Percentiles rank a stretch among this genome's conserved stretches.
Conservation (phyloP, 2,329 filamentous ascomycete genomes). For the Xylaria sp. region DNA sequence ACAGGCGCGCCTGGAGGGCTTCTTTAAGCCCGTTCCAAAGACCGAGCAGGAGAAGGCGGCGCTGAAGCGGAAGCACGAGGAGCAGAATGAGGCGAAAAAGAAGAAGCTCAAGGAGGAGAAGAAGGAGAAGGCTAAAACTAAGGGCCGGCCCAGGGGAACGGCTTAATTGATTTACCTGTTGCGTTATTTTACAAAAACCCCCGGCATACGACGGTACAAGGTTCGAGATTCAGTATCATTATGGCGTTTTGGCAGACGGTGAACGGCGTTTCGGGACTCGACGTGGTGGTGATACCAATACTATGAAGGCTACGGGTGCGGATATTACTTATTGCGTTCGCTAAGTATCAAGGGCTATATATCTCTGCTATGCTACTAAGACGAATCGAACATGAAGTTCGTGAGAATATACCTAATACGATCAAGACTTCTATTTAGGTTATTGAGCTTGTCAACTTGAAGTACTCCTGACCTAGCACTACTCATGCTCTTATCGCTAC, state of each 20-base stretch:
- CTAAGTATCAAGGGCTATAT: slow-evolving; percentile 25
- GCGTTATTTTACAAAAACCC: background rate
- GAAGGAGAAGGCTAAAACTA: slow-evolving; percentile 93
- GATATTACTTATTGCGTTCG: slow-evolving; percentile 5
- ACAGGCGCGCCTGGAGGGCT: slow-evolving; percentile 91
- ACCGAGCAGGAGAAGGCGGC: slow-evolving; percentile 85
- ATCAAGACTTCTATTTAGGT: background rate
- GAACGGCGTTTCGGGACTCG: slow-evolving; percentile 42
- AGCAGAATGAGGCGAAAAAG: slow-evolving; percentile 90
- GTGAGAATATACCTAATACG: background rate
- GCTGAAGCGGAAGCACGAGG: slow-evolving; percentile 92
- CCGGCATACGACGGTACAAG: background rate
- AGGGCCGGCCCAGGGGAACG: slow-evolving; percentile 80
- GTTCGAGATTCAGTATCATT: slow-evolving; percentile 11
- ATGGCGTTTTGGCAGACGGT: slow-evolving; percentile 41
- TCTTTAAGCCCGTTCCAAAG: slow-evolving; percentile 94
- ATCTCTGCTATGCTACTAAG: slow-evolving; percentile 19
- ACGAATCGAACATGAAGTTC: background rate
- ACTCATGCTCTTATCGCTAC: background rate
- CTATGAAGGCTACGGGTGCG: slow-evolving; percentile 22
- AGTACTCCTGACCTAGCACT: background rate
- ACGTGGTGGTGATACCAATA: slow-evolving; percentile 36
- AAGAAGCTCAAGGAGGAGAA: slow-evolving; percentile 95
- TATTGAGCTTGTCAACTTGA: background rate
- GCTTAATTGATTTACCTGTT: slow-evolving; percentile 16